These are phyloP conservation scores for Melanopsichium pennsylvanicum DNA, from an alignment of 1,284 basidiomycete species.

Conservation along the genomic window DNA sequence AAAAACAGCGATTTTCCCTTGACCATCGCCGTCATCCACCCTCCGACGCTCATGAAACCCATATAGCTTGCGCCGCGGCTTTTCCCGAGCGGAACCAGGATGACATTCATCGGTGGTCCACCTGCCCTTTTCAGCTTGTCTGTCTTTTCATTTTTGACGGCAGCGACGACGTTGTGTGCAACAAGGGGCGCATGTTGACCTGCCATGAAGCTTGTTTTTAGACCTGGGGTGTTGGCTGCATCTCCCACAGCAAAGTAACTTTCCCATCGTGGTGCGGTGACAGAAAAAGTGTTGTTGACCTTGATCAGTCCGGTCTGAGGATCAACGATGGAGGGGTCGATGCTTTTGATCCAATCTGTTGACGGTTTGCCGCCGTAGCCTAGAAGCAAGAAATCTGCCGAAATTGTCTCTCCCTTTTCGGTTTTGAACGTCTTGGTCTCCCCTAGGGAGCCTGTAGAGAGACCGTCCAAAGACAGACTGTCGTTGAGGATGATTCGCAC, in stretches of 20 bases:
- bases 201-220: conserved; percentile 35
- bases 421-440: conserved; percentile 16
- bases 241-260: conserved; percentile 62
- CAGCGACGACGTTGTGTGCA: conserved; percentile 43
- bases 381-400: conserved; percentile 68
- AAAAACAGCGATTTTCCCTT: conserved; percentile 46
- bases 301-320: conserved; percentile 51
- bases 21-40: conserved; percentile 24
- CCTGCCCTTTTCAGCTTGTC: conserved; percentile 9
- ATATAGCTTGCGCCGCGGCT: conserved; percentile 33
- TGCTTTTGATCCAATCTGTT: conserved; percentile 59
- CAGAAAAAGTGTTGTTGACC: conserved; percentile 58
- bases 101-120: conserved; percentile 8
- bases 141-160: conserved; percentile 16
- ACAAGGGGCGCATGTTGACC: conserved; percentile 31
- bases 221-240: conserved; percentile 43
- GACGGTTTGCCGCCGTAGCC: conserved; percentile 68
- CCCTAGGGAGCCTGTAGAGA: conserved; percentile 13
- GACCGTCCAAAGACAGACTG: conserved; percentile 56
- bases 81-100: conserved; percentile 40
- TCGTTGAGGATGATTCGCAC: conserved; percentile 44
- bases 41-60: conserved; percentile 20
- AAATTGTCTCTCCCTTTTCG: conserved; percentile 14
- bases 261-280: conserved; percentile 14
- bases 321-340: conserved; percentile 61